Evolutionary conservation across 495 filamentous ascomycete species (phyloP).

Genomic region (Xylaria nigripes): DNA sequence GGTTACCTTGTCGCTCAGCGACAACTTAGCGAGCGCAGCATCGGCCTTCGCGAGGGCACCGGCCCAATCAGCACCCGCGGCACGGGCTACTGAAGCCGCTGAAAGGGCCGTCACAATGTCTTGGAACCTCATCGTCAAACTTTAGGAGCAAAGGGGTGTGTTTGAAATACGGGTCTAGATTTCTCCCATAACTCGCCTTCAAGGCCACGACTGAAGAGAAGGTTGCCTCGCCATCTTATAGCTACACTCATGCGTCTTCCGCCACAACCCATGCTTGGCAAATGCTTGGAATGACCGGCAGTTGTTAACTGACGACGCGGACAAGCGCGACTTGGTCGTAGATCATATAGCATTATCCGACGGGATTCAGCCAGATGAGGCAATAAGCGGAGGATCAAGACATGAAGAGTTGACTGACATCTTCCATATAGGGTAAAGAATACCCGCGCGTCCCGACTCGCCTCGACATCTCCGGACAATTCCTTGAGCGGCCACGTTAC

Average conservation of each 20-base stretch:
- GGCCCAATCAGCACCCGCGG: slow-evolving; percentile 36
- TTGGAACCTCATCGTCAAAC: slow-evolving; percentile 3
- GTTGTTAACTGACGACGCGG: neutral
- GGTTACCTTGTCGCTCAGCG: slow-evolving; percentile 49
- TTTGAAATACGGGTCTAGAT: neutral
- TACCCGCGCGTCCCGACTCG: slow-evolving; percentile 10
- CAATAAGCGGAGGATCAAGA: slow-evolving; percentile 19
- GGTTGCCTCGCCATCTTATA: slow-evolving; percentile 7
- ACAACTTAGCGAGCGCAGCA: slow-evolving; percentile 46
- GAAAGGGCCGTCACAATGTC: slow-evolving; percentile 7
- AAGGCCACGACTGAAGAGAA: neutral
- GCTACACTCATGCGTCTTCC: neutral
- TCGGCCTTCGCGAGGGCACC: slow-evolving; percentile 50
- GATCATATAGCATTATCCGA: slow-evolving; percentile 1
- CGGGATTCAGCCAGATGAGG: slow-evolving; percentile 19
- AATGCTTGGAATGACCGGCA: slow-evolving; percentile 2
- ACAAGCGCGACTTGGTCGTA: neutral
- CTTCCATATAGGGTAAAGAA: slow-evolving; percentile 1
- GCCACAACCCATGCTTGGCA: neutral
- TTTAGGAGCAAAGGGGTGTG: neutral
- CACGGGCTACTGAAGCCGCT: slow-evolving; percentile 2
- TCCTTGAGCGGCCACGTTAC: slow-evolving; percentile 47
- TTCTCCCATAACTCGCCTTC: neutral
- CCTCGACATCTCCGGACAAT: slow-evolving; percentile 47
- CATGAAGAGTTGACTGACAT: slow-evolving; percentile 10